Evolutionary conservation across 306 rosid species (phyloP).

Genomic region (Potentilla sterilis): DNA sequence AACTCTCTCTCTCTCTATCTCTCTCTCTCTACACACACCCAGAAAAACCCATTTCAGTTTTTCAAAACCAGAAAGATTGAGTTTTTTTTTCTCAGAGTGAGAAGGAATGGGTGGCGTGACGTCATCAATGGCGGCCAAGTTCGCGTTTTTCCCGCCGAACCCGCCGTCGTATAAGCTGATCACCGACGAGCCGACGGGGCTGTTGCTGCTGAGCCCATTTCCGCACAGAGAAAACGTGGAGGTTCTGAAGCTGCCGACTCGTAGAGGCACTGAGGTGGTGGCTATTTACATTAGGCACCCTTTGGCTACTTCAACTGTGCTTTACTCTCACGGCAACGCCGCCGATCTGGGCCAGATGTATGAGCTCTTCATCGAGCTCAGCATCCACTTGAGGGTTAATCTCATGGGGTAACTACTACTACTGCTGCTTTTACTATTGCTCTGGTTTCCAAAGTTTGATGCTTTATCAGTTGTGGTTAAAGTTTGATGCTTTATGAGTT

Average conservation of each 20-base stretch:
- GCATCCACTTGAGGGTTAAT: slow-evolving; percentile 83
- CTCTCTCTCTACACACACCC: background rate
- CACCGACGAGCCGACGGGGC: slow-evolving; percentile 60
- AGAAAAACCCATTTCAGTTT: background rate
- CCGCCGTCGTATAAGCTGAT: slow-evolving; percentile 77
- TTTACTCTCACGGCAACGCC: slow-evolving; percentile 95
- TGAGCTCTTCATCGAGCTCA: slow-evolving; percentile 81
- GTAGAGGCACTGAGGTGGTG: slow-evolving; percentile 72
- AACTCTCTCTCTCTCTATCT: background rate
- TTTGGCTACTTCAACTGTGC: slow-evolving; percentile 80
- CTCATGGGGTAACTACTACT: slow-evolving; percentile 61
- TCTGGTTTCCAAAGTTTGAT: background rate
- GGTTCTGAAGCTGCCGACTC: slow-evolving; percentile 67
- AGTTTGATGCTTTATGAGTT: background rate
- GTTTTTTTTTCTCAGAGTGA: too few species aligned
- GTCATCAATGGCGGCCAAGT: slow-evolving; percentile 95
- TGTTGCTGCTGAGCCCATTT: slow-evolving; percentile 67
- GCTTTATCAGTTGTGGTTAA: background rate
- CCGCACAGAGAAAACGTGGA: slow-evolving; percentile 94
- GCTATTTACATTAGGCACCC: slow-evolving; percentile 85
- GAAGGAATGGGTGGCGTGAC: slow-evolving; percentile 84
- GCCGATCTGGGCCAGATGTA: slow-evolving; percentile 99
- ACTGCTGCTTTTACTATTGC: background rate
- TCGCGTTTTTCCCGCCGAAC: slow-evolving; percentile 92
- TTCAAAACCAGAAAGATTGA: background rate